These are phyloP conservation scores for Mycena venus DNA, from an alignment of 768 basidiomycete genomes.

Conservation along the genomic window DNA sequence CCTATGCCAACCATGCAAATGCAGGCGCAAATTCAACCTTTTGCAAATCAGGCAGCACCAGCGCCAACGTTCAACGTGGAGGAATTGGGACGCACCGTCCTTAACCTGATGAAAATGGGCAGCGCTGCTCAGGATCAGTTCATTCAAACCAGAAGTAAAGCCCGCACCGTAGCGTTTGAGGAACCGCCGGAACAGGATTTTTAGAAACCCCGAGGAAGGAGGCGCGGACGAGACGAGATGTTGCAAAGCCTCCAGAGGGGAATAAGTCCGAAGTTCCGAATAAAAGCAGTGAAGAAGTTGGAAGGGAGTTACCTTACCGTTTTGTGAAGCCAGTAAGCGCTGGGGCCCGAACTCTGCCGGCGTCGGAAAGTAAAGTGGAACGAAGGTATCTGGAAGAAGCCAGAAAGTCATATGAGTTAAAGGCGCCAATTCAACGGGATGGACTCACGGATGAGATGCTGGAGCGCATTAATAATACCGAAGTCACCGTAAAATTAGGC, in stretches of 20 bases:
- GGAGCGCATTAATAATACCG: slow-evolving; percentile 23
- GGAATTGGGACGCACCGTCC: slow-evolving; percentile 12
- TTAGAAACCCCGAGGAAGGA: slow-evolving; percentile 22
- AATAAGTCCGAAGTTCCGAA: not conserved
- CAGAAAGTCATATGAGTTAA: slow-evolving; percentile 13
- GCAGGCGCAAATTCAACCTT: not conserved
- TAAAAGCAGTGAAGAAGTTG: not conserved
- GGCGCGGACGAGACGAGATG: not conserved
- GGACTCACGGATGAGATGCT: slow-evolving; percentile 17
- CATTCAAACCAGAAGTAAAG: slow-evolving; percentile 5
- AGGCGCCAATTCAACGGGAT: slow-evolving; percentile 19
- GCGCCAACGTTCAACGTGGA: not conserved
- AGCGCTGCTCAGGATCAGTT: not conserved
- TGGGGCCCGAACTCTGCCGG: slow-evolving; percentile 24
- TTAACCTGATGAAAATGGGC: not conserved
- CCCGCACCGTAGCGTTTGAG: not conserved
- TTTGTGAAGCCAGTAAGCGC: slow-evolving; percentile 3
- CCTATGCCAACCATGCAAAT: not conserved
- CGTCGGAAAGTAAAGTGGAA: not conserved
- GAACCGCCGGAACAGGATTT: slow-evolving; percentile 22
- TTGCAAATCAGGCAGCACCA: not conserved
- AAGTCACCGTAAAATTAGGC: no score
- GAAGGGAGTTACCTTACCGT: slow-evolving; percentile 21
- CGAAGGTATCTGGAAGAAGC: not conserved
- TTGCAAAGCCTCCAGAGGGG: slow-evolving; percentile 25